Conservation (phyloP, 257 asterid genomes). For the Verbena officinalis region DNA sequence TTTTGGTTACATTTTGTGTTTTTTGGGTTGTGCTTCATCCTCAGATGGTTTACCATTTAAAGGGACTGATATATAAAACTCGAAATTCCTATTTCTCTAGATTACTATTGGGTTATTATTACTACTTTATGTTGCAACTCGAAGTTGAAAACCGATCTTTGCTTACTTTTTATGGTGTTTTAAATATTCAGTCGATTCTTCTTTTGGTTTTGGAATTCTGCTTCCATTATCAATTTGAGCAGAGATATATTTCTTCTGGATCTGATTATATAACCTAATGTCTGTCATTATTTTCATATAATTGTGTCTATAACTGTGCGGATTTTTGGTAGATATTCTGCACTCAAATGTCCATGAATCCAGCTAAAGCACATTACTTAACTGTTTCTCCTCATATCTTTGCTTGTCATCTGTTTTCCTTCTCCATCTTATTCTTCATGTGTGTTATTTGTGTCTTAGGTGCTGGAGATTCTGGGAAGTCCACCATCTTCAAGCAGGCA, state of each 20-base stretch:
- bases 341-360: background rate
- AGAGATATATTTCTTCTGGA: conserved; percentile 9
- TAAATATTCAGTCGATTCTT: background rate
- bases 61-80: background rate
- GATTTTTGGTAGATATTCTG: background rate
- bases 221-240: background rate
- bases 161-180: background rate
- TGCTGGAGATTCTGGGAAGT: conserved; percentile 99
- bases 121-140: conserved; percentile 1
- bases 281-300: background rate
- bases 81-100: background rate
- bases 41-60: background rate
- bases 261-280: background rate
- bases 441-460: conserved; percentile 44
- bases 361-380: background rate
- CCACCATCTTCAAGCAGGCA: conserved; percentile 99
- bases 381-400: background rate
- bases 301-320: background rate
- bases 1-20: background rate
- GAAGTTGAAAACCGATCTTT: background rate
- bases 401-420: background rate
- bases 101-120: background rate
- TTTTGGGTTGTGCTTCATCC: background rate
- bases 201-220: background rate
- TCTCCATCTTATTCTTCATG: conserved; percentile 4